These are phyloP conservation scores for Cercospora sesami DNA, from an alignment of 2,329 filamentous ascomycete species.

Conservation along the genomic window DNA sequence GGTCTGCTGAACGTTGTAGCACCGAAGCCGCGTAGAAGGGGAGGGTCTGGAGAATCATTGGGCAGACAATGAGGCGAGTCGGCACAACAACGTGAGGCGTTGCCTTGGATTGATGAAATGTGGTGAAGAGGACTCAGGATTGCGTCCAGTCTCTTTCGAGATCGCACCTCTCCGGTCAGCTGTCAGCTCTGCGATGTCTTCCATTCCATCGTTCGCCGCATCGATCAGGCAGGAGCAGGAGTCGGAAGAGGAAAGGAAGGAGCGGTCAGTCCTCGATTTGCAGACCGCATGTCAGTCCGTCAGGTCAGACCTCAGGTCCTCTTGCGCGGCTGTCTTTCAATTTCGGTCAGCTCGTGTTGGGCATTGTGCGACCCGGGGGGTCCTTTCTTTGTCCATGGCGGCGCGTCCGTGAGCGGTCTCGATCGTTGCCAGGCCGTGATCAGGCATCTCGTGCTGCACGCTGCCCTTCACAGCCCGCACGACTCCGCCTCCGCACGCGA, in stretches of 20 bases:
- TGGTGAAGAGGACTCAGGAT: background rate
- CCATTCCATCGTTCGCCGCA: background rate
- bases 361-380: constrained; percentile 6
- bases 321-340: constrained; percentile 3
- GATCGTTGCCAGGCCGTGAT: background rate
- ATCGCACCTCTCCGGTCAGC: background rate
- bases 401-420: background rate
- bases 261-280: background rate
- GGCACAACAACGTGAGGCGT: background rate
- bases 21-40: background rate
- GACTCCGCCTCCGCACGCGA: background rate
- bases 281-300: background rate
- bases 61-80: background rate
- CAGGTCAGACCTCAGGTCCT: constrained; percentile 5
- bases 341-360: constrained; percentile 1
- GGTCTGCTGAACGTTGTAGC: background rate
- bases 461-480: background rate
- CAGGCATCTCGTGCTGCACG: background rate
- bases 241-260: background rate
- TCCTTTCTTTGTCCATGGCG: constrained; percentile 4
- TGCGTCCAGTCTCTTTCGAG: background rate
- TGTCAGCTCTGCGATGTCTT: background rate
- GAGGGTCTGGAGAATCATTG: background rate
- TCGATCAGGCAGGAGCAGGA: background rate
- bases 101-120: background rate